Evolutionary conservation across 108 stramenopile species (phyloP), one percentile per base, ranked within the genome.

Genomic region (Nitzschia sp.): DNA sequence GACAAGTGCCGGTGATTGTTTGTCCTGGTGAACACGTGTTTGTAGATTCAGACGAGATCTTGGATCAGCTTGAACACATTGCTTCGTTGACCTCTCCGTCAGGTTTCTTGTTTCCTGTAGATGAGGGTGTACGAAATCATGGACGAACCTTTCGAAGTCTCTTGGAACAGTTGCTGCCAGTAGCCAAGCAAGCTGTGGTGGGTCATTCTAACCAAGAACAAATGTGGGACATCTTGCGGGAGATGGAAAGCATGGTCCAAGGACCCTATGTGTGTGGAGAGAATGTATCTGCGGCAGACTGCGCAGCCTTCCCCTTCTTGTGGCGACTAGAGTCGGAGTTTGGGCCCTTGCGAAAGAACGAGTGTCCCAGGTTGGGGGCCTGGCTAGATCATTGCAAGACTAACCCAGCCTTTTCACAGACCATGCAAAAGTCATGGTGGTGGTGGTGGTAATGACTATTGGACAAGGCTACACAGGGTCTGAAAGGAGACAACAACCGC

Each of bases 271-370:
- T 89, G 11, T 61, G 68, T 34, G 88, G 88, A 58, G 77, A 92
- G 3, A 40, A 62, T 41, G 43, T 88, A n/a, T 85, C 91, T 19
- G 66, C 83, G 9, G 91, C 91, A 17, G 91, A 92, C 72, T 87
- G 86, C 74, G 80, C 88, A 2, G 88, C 72, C n/a, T 92, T 92
- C 69, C 91, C 91, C 0, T 92, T 92, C 65, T 44, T 92, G n/a
- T 92, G 91, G 91, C 66, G 88, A 24, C 72, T 92, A 11, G 69
- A 92, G 57, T 57, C 83, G 41, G 91, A 89, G 67, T 92, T 70
- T 75, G 86, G 84, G 10, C 41, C 67, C 11, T 63, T 81, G 10
- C 67, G 77, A 8, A 55, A 73, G 3, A 24, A 77, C 34, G 81
- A 61, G 19, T 83, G 83, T 48, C 37, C 52, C 24, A 84, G 81